These are phyloP conservation scores for Punctularia strigosozonata DNA, from an alignment of 768 basidiomycete species.

Conservation along the genomic window DNA sequence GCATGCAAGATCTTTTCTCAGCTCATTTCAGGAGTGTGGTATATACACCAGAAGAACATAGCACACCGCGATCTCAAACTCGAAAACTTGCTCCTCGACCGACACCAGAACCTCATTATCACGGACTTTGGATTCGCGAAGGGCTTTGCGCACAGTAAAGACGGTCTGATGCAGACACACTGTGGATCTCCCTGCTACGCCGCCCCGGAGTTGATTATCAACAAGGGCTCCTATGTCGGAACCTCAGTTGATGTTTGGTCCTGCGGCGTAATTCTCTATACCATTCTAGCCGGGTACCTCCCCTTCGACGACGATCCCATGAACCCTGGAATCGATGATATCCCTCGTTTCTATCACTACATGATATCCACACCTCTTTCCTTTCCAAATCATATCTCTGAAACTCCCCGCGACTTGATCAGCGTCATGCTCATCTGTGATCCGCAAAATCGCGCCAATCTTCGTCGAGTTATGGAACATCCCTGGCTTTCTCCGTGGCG, in stretches of 20 bases:
- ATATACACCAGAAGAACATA: constrained; percentile 98
- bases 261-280: constrained; percentile 91
- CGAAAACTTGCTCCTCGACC: constrained; percentile 94
- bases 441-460: constrained; percentile 65
- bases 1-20: constrained; percentile 95
- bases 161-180: constrained; percentile 97
- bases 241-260: constrained; percentile 98
- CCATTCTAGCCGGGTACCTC: constrained; percentile 95
- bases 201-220: constrained; percentile 94
- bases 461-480: constrained; percentile 76
- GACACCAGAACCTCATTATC: constrained; percentile 96
- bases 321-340: constrained; percentile 98
- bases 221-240: constrained; percentile 92
- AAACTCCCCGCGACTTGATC: constrained; percentile 76
- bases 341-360: constrained; percentile 96
- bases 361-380: constrained; percentile 94
- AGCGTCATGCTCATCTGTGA: constrained; percentile 92
- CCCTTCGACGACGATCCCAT: constrained; percentile 98
- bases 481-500: constrained; percentile 69
- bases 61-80: constrained; percentile 99
- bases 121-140: constrained; percentile 99
- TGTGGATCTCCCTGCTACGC: constrained; percentile 98
- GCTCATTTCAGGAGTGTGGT: constrained; percentile 97
- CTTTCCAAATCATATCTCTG: constrained; percentile 92
- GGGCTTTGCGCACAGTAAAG: constrained; percentile 81